These are phyloP conservation scores for Micromonas pusilla DNA, from an alignment of 139 green algal genomes.

Conservation along the genomic window DNA sequence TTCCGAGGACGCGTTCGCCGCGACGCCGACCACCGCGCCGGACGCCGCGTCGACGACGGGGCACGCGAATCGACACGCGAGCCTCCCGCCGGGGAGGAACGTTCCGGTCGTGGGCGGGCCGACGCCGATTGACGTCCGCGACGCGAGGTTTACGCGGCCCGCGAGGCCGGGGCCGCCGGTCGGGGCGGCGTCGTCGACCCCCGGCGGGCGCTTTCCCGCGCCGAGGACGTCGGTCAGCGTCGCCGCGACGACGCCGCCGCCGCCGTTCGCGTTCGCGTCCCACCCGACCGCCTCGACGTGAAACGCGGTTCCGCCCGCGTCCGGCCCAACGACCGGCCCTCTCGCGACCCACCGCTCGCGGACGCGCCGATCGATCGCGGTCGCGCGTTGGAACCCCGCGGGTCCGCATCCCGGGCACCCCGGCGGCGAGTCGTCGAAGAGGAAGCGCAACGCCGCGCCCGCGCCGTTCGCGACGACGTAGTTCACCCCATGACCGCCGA, in stretches of 20 bases:
- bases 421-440: slow-evolving; percentile 15
- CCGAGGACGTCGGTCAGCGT: too few species aligned
- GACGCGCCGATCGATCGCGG: neutral
- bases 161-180: neutral
- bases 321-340: too few species aligned
- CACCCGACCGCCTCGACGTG: too few species aligned
- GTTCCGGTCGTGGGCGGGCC: slow-evolving; percentile 20
- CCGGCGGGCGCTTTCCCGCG: too few species aligned
- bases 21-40: neutral
- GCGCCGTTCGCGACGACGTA: slow-evolving; percentile 7
- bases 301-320: too few species aligned
- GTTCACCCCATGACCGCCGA: neutral
- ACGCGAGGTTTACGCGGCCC: neutral
- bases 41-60: neutral
- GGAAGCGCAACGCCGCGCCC: slow-evolving; percentile 6
- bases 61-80: slow-evolving; percentile 13
- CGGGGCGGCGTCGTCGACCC: neutral
- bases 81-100: neutral
- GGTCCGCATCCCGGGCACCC: slow-evolving; percentile 10
- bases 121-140: neutral
- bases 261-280: too few species aligned
- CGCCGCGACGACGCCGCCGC: too few species aligned
- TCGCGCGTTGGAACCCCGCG: neutral
- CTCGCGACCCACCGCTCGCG: slow-evolving; percentile 2
- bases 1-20: neutral